Percentiles rank a stretch among this genome's conserved stretches.
Evolutionary conservation across 768 basidiomycete species (phyloP).

Genomic region (Butyriboletus loyo): DNA sequence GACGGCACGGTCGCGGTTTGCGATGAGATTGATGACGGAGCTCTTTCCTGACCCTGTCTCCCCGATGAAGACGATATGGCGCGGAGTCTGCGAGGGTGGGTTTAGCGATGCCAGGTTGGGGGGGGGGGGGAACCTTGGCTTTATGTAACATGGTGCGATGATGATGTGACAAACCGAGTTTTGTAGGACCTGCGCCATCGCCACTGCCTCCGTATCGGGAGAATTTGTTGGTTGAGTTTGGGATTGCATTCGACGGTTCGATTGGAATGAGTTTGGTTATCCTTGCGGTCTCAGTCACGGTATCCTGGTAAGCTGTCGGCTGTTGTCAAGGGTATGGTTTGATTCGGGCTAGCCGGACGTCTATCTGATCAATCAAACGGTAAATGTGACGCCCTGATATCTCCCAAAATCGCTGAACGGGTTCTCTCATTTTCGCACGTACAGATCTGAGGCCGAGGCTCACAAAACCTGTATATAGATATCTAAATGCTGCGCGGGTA

Average conservation of each 20-base stretch:
- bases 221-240: neutral
- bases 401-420: neutral
- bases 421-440: neutral
- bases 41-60: slow-evolving; percentile 37
- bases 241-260: neutral
- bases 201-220: neutral
- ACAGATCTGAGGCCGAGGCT: neutral
- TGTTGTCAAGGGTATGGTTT: neutral
- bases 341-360: too few species aligned
- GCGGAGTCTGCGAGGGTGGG: slow-evolving; percentile 14
- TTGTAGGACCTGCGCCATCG: slow-evolving; percentile 7
- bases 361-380: neutral
- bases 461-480: too few species aligned
- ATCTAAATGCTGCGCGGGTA: too few species aligned
- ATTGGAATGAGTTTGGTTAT: neutral
- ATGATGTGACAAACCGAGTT: neutral
- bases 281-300: too few species aligned
- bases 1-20: slow-evolving; percentile 15
- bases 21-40: slow-evolving; percentile 42
- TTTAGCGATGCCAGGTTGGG: too few species aligned
- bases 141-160: too few species aligned
- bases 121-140: too few species aligned
- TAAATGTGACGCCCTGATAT: neutral
- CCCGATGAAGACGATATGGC: slow-evolving; percentile 38
- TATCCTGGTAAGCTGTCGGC: too few species aligned